Evolutionary conservation across 2,329 filamentous ascomycete species (phyloP).

Genomic region (Pyricularia sp.): DNA sequence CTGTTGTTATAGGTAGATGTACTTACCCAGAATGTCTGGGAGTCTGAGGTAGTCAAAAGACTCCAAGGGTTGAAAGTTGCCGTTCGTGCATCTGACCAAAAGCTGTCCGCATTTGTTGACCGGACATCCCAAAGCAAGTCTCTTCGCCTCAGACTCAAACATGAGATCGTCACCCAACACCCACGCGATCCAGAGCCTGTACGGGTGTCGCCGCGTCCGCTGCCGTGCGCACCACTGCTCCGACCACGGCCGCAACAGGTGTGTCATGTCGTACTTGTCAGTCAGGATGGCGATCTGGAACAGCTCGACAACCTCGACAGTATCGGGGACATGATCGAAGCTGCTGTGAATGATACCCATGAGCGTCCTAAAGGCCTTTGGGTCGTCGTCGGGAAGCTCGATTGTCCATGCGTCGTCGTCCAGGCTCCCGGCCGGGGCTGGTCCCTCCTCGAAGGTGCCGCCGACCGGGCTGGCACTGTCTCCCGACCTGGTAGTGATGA

Average conservation of each 20-base stretch:
- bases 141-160: constrained; percentile 10
- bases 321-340: constrained; percentile 16
- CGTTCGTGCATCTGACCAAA: constrained; percentile 2
- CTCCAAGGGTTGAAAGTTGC: neutral
- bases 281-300: constrained; percentile 19
- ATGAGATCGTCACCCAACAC: constrained; percentile 17
- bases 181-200: constrained; percentile 21
- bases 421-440: neutral
- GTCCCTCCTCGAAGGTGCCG: neutral
- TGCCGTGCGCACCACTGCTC: constrained; percentile 11
- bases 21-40: constrained; percentile 3
- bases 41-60: constrained; percentile 4
- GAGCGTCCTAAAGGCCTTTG: constrained; percentile 16
- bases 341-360: constrained; percentile 21
- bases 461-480: neutral
- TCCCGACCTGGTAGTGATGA: neutral
- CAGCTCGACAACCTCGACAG: constrained; percentile 14
- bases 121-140: neutral
- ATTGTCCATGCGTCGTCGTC: constrained; percentile 15
- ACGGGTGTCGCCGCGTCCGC: constrained; percentile 13
- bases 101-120: constrained; percentile 4
- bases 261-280: constrained; percentile 21
- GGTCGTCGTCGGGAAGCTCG: constrained; percentile 21
- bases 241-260: constrained; percentile 17
- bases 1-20: neutral